These are phyloP conservation scores for Lachancea sp. DNA, from an alignment of 805 yeast genomes.

Conservation along the genomic window DNA sequence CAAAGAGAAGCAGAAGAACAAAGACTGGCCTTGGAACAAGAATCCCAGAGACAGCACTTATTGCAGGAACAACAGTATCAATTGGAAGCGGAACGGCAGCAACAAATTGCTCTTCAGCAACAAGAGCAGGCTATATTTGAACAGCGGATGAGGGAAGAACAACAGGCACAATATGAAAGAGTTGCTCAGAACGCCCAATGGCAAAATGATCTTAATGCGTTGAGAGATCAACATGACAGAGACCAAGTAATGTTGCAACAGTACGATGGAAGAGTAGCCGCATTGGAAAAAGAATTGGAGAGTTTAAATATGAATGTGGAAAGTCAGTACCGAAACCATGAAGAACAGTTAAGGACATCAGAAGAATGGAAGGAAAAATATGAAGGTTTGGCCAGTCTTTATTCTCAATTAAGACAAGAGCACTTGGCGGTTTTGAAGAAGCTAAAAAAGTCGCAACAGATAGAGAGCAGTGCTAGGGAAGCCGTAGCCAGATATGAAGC, in stretches of 20 bases:
- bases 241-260: conserved; percentile 80
- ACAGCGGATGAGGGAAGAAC: conserved; percentile 20
- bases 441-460: conserved; percentile 75
- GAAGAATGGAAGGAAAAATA: conserved; percentile 90
- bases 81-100: conserved; percentile 60
- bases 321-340: conserved; percentile 69
- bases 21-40: conserved; percentile 31
- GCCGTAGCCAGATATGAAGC: conserved; percentile 77
- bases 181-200: conserved; percentile 68
- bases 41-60: conserved; percentile 56
- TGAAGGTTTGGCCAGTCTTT: conserved; percentile 81
- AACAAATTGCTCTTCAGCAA: conserved; percentile 65
- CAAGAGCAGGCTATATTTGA: conserved; percentile 39
- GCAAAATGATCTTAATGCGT: conserved; percentile 70
- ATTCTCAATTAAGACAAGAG: conserved; percentile 87
- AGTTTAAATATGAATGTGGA: conserved; percentile 58
- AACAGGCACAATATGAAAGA: conserved; percentile 62
- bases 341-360: conserved; percentile 58
- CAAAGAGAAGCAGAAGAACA: neutral
- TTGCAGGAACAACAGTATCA: conserved; percentile 72
- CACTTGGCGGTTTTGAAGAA: conserved; percentile 72
- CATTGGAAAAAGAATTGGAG: conserved; percentile 65
- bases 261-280: conserved; percentile 78
- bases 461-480: conserved; percentile 86
- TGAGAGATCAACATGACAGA: conserved; percentile 77